Percentiles rank a stretch among this genome's conserved stretches.
These are phyloP conservation scores for Lycium barbarum DNA, from an alignment of 257 asterid species.

Conservation along the genomic window DNA sequence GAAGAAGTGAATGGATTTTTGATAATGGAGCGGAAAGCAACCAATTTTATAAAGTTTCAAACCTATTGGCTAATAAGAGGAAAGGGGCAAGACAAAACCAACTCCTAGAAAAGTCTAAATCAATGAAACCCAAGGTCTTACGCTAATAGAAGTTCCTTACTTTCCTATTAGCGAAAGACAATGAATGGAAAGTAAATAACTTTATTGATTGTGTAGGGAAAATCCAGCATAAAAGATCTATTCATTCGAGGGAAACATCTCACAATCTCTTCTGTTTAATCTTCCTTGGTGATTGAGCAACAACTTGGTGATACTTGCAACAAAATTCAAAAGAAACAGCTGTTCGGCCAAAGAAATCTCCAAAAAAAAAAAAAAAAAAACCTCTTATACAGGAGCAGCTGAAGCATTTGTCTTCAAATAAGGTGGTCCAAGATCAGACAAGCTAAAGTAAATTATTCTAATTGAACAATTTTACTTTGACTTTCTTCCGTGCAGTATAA, in stretches of 20 bases:
- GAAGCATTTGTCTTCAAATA: too few relatives aligned
- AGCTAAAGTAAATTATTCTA: background rate
- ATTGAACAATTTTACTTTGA: background rate
- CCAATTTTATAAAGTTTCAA: background rate
- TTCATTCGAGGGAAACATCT: background rate
- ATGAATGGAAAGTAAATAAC: background rate
- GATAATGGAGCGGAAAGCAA: background rate
- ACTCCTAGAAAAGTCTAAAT: background rate
- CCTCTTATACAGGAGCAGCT: too few relatives aligned
- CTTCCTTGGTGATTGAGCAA: background rate
- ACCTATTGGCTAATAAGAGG: background rate
- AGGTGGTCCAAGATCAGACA: too few relatives aligned
- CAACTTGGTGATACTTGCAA: background rate
- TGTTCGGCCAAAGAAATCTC: background rate
- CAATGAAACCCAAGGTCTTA: slow-evolving; percentile 33
- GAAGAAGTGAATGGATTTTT: background rate
- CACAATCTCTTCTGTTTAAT: background rate
- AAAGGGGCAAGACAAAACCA: background rate
- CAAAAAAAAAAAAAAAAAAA: too few relatives aligned
- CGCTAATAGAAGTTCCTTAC: slow-evolving; percentile 36
- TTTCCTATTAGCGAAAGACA: slow-evolving; percentile 35
- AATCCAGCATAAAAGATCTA: background rate
- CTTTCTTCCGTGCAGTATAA: background rate
- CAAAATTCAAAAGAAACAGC: slow-evolving; percentile 1
- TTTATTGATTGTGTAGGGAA: background rate